Evolutionary conservation across 2,329 filamentous ascomycete species (phyloP), one percentile per base, ranked within the genome.

Genomic region (Arthrobotrys entomopaga): DNA sequence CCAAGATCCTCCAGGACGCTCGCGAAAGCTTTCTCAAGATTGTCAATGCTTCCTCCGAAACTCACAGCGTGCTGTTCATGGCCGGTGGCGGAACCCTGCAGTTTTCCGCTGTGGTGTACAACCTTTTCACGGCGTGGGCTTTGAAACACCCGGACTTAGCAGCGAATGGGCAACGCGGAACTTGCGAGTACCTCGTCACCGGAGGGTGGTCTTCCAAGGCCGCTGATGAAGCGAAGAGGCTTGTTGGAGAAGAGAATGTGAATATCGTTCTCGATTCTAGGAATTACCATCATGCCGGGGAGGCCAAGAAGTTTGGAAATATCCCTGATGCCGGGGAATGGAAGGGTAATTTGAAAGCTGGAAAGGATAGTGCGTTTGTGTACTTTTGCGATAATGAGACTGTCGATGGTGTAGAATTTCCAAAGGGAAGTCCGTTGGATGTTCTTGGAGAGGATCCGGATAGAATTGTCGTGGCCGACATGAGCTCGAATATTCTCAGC

Each of bases 321-420:
- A 96, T 98, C 59, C 90, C 94, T 0, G 86, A 89, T 8, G 89
- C 93, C 81, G 87, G 86, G 76, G 86, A 86, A 19, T 97, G 92
- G 92, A 90, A 85, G 38, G 85, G 95, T 6, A 90, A 88, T 46
- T 84, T 87, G 77, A 84, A 87, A 42, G 84, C 89, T 8, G 82
- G 81, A 43, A 82, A 82, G 26, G 82, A 82, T 65, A 84, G 82
- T 75, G 87, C 92, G 0, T 85, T 96, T 79, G 90, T 94, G 1
- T 98, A 97, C 82, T 93, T 88, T 81, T 97, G 94, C 81, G 91
- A 93, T 81, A 98, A 98, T 79, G 93, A 98, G 84, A 97, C 92
- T 0, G 92, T 96, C 4, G 92, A 97, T 79, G 93, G 93, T 38
- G 92, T 98, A 16, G 94, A 98, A 80, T 97, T 96, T 78, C 92